Conservation (phyloP, 208 protist genomes). For the Trypanosoma brucei region DNA sequence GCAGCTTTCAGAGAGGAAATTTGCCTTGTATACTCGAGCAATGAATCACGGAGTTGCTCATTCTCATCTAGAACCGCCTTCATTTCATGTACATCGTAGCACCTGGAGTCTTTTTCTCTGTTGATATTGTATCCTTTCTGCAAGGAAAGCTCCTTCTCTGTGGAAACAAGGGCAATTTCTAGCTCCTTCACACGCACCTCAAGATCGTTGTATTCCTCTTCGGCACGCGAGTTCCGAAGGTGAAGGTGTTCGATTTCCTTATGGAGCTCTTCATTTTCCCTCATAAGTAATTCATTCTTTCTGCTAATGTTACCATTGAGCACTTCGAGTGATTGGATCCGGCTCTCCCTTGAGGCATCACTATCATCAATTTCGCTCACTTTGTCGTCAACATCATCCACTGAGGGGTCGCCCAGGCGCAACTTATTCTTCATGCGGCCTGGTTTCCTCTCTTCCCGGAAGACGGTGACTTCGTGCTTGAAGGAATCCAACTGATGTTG, state of each 20-base stretch:
- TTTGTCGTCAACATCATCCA: constrained; percentile 9
- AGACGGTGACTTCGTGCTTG: constrained; percentile 31
- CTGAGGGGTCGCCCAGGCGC: not conserved
- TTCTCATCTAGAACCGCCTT: constrained; percentile 14
- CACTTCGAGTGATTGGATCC: constrained; percentile 16
- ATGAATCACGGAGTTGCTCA: constrained; percentile 5
- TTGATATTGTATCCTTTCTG: constrained; percentile 4
- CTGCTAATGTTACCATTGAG: constrained; percentile 14
- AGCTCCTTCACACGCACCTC: constrained; percentile 43
- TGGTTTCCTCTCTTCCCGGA: constrained; percentile 22
- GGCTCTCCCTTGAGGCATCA: constrained; percentile 3
- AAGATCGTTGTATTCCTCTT: constrained; percentile 35
- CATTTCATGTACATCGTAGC: constrained; percentile 8
- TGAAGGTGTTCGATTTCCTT: constrained; percentile 39
- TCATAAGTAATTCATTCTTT: constrained; percentile 14
- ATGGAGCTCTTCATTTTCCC: constrained; percentile 39
- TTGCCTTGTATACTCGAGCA: constrained; percentile 6
- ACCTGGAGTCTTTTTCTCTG: constrained; percentile 1
- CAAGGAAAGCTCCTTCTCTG: constrained; percentile 17
- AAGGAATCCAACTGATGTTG: constrained; percentile 56
- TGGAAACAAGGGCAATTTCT: constrained; percentile 35
- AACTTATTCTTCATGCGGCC: constrained; percentile 4
- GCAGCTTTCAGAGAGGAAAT: constrained; percentile 14
- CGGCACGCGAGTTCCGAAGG: constrained; percentile 27
- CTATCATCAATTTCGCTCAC: constrained; percentile 16